Evolutionary conservation across 2,329 filamentous ascomycete genomes (phyloP).

Genomic region (Ambrosiella beaveri): DNA sequence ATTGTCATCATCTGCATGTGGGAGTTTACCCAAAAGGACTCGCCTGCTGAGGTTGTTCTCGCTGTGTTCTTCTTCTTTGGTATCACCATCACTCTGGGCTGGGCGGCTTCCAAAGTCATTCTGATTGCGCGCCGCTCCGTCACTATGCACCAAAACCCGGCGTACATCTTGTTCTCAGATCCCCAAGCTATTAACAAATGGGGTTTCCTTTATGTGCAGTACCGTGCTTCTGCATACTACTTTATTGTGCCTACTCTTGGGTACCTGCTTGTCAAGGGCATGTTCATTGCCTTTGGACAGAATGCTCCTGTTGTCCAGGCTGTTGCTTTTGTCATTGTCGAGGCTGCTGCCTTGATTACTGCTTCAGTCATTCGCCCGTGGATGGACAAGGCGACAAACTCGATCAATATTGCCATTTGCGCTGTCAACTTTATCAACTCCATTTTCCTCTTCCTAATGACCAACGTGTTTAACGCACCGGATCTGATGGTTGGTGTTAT

Average conservation of each 20-base stretch:
- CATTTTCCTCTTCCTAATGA: conserved; percentile 79
- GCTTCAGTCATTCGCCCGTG: conserved; percentile 73
- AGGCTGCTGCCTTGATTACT: conserved; percentile 58
- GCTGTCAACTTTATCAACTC: conserved; percentile 81
- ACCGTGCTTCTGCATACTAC: conserved; percentile 89
- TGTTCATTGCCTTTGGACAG: conserved; percentile 77
- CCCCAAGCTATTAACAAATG: conserved; percentile 90
- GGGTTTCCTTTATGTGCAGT: conserved; percentile 96
- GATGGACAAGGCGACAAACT: conserved; percentile 98
- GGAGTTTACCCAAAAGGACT: conserved; percentile 80
- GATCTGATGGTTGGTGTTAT: conserved; percentile 71
- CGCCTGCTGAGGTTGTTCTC: conserved; percentile 67
- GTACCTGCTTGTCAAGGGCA: conserved; percentile 72
- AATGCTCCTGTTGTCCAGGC: conserved; percentile 54
- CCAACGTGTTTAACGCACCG: conserved; percentile 69
- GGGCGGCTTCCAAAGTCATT: conserved; percentile 82
- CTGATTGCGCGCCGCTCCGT: conserved; percentile 77
- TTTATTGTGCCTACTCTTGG: conserved; percentile 67
- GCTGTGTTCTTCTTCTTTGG: conserved; percentile 79
- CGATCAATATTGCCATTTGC: conserved; percentile 86
- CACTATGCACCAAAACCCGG: conserved; percentile 83
- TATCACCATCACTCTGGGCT: conserved; percentile 59
- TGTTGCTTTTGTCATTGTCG: conserved; percentile 66
- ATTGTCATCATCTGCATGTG: conserved; percentile 82
- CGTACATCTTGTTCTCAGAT: conserved; percentile 92